phyloP scores from a whole-genome alignment of 495 filamentous ascomycete species.

The Neurospora terricola region DNA sequence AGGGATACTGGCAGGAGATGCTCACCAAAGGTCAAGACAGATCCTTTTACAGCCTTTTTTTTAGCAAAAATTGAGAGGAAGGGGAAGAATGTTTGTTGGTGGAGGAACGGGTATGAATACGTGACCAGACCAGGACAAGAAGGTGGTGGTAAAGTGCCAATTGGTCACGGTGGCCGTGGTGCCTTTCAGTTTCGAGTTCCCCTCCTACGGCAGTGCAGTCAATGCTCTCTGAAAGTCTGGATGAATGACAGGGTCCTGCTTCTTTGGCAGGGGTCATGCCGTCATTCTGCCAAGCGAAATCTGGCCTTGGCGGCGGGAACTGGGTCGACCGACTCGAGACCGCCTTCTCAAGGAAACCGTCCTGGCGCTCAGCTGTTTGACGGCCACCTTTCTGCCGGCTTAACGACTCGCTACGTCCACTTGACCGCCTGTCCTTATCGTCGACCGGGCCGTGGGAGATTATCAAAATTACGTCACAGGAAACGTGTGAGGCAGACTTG shows the following conservation, averaged over 20 bases:
- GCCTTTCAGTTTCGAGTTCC: neutral
- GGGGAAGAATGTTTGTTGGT: neutral
- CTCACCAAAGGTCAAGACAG: neutral
- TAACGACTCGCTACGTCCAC: neutral
- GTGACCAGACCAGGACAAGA: neutral
- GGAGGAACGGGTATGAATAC: neutral
- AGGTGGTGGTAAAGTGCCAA: neutral
- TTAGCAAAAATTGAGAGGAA: neutral
- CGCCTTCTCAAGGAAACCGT: neutral
- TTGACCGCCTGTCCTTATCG: neutral
- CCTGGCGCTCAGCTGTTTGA: neutral
- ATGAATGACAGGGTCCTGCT: neutral
- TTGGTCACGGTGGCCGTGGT: neutral
- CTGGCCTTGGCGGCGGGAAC: constrained; percentile 1
- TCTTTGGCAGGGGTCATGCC: constrained; percentile 14
- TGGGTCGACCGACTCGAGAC: constrained; percentile 2
- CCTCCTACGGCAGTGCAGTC: neutral
- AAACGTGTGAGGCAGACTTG: neutral
- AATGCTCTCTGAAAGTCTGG: neutral
- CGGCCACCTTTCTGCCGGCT: neutral
- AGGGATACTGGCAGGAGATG: neutral
- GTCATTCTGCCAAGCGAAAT: constrained; percentile 8
- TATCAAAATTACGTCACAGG: neutral
- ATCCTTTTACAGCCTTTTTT: neutral
- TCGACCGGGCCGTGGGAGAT: neutral